These are phyloP conservation scores for Podospora pseudocomata DNA, from an alignment of 495 filamentous ascomycete genomes.

Conservation along the genomic window DNA sequence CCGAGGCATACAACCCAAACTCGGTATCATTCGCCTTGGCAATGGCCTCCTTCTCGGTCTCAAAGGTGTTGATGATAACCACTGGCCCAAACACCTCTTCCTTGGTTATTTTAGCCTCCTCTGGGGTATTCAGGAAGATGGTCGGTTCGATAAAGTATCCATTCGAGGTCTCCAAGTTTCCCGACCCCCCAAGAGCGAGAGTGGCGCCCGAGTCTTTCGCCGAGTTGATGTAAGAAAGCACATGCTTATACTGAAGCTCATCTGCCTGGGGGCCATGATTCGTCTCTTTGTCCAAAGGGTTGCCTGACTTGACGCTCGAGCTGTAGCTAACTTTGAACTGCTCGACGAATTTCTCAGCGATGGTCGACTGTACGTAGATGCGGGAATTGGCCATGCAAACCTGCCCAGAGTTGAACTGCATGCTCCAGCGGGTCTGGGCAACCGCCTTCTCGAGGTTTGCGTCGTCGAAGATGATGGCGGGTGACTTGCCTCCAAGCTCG, in stretches of 20 bases:
- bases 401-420: conserved; percentile 71
- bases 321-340: conserved; percentile 53
- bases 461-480: conserved; percentile 66
- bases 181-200: conserved; percentile 29
- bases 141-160: conserved; percentile 62
- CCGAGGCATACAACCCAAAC: conserved; percentile 68
- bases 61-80: conserved; percentile 66
- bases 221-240: conserved; percentile 35
- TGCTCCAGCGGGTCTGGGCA: conserved; percentile 64
- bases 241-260: conserved; percentile 36
- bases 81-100: conserved; percentile 62
- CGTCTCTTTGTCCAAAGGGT: conserved; percentile 56
- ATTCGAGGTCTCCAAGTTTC: conserved; percentile 22
- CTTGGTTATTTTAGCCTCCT: conserved; percentile 59
- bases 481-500: conserved; percentile 79
- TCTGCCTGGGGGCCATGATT: conserved; percentile 61
- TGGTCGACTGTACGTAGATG: conserved; percentile 61
- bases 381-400: conserved; percentile 77
- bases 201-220: conserved; percentile 32
- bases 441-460: conserved; percentile 68
- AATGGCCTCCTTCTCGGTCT: conserved; percentile 60
- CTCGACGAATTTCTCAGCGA: conserved; percentile 58
- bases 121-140: conserved; percentile 65
- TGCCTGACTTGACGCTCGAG: conserved; percentile 55
- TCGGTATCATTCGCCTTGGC: conserved; percentile 68